Evolutionary conservation across 306 rosid species (phyloP).

Genomic region (Dicorynia guianensis): DNA sequence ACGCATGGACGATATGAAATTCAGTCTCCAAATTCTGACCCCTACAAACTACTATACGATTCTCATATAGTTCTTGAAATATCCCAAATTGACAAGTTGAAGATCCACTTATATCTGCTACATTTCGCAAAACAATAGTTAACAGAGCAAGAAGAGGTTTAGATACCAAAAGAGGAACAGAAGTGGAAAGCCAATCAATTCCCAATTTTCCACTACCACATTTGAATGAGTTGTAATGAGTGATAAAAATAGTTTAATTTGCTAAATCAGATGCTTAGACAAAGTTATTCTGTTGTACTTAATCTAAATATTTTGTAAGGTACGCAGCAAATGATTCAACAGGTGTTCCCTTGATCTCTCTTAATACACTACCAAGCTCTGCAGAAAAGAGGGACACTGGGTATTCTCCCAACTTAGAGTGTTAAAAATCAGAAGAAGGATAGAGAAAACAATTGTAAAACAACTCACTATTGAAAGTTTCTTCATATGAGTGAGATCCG

Average conservation of each 20-base stretch:
- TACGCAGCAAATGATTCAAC: slow-evolving; percentile 27
- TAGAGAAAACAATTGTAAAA: slow-evolving; percentile 25
- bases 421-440: slow-evolving; percentile 17
- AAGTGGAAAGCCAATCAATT: slow-evolving; percentile 10
- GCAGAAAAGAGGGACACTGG: slow-evolving; percentile 4
- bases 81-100: slow-evolving; percentile 19
- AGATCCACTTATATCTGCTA: slow-evolving; percentile 35
- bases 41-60: background rate
- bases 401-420: background rate
- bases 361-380: background rate
- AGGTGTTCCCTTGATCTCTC: slow-evolving; percentile 31
- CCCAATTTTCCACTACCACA: slow-evolving; percentile 16
- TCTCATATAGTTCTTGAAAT: slow-evolving; percentile 18
- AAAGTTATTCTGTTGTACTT: background rate
- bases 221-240: background rate
- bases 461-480: slow-evolving; percentile 62
- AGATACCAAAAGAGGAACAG: background rate
- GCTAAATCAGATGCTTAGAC: slow-evolving; percentile 35
- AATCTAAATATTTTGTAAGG: background rate
- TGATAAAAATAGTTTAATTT: background rate
- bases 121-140: slow-evolving; percentile 33
- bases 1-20: slow-evolving; percentile 12
- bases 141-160: slow-evolving; percentile 12
- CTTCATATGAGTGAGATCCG: slow-evolving; percentile 76
- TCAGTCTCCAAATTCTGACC: slow-evolving; percentile 36